Percentiles rank a stretch among this genome's conserved stretches.
Evolutionary conservation across 768 basidiomycete genomes (phyloP).

Genomic region (Cantharellus anzutake): DNA sequence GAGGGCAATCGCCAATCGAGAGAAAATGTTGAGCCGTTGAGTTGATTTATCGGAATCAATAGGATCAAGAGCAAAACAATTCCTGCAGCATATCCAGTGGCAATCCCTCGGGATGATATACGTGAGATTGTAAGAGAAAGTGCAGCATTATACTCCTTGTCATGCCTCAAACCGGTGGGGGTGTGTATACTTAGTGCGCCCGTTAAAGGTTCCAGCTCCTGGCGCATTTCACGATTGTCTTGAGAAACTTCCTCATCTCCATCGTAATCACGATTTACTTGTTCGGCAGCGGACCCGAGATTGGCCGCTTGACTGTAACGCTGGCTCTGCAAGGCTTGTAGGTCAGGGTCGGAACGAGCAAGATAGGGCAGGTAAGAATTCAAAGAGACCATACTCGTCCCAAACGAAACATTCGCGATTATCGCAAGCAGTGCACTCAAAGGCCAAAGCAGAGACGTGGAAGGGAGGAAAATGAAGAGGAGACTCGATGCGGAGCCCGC

Average conservation of each 20-base stretch:
- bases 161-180: conserved; percentile 12
- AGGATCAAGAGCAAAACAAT: conserved; percentile 57
- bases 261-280: not conserved
- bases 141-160: conserved; percentile 29
- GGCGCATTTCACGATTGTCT: not conserved
- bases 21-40: conserved; percentile 60
- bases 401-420: conserved; percentile 69
- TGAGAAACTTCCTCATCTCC: not conserved
- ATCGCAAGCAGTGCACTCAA: conserved; percentile 51
- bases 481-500: conserved; percentile 50
- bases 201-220: not conserved
- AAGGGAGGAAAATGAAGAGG: conserved; percentile 54
- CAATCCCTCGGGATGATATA: conserved; percentile 73
- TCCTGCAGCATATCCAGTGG: conserved; percentile 70
- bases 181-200: conserved; percentile 5
- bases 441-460: conserved; percentile 49
- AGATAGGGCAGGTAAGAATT: conserved; percentile 74
- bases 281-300: not conserved
- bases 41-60: conserved; percentile 52
- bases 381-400: conserved; percentile 71
- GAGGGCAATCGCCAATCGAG: conserved; percentile 68
- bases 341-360: conserved; percentile 36
- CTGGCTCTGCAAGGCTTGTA: not conserved
- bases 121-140: conserved; percentile 61
- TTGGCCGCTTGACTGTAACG: not conserved